phyloP scores from a whole-genome alignment of 441 rosid species.

The Breynia disticha region DNA sequence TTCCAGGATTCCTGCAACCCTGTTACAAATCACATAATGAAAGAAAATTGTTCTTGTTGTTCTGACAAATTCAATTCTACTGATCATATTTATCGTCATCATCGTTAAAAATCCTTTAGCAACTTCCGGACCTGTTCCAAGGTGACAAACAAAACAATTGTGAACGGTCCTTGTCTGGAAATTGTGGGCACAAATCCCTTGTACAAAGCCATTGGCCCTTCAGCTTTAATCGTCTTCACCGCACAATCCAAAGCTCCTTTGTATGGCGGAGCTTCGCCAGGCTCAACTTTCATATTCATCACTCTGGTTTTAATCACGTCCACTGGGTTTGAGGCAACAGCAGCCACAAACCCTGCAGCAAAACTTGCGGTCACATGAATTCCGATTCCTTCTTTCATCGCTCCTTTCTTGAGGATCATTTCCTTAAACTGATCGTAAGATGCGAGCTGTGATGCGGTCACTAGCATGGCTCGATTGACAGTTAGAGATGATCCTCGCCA shows the following conservation, averaged over 20 bases:
- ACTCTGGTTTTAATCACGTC: constrained; percentile 59
- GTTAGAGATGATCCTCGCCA: constrained; percentile 61
- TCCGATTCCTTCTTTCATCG: constrained; percentile 47
- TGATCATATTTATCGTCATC: not conserved
- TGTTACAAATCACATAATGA: too few species aligned
- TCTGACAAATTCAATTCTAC: too few species aligned
- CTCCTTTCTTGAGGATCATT: constrained; percentile 23
- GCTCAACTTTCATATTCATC: constrained; percentile 51
- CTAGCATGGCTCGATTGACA: constrained; percentile 60
- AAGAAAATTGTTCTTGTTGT: too few species aligned
- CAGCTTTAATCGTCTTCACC: constrained; percentile 44
- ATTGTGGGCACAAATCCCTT: constrained; percentile 61
- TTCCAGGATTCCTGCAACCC: too few species aligned
- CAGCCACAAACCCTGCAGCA: constrained; percentile 56
- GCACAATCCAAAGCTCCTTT: constrained; percentile 49
- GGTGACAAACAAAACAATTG: constrained; percentile 53
- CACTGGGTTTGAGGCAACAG: constrained; percentile 55
- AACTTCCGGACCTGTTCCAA: constrained; percentile 49
- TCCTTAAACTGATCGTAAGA: constrained; percentile 64
- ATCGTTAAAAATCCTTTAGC: constrained; percentile 36
- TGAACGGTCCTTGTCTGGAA: constrained; percentile 62
- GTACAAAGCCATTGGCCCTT: constrained; percentile 55
- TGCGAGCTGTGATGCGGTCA: constrained; percentile 58
- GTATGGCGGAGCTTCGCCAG: constrained; percentile 30
- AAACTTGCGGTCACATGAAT: constrained; percentile 56